A percentile compares a stretch with the other conserved stretches of the same genome.
Conservation (phyloP, 495 filamentous ascomycete genomes). For the Xylaria cubensis region DNA sequence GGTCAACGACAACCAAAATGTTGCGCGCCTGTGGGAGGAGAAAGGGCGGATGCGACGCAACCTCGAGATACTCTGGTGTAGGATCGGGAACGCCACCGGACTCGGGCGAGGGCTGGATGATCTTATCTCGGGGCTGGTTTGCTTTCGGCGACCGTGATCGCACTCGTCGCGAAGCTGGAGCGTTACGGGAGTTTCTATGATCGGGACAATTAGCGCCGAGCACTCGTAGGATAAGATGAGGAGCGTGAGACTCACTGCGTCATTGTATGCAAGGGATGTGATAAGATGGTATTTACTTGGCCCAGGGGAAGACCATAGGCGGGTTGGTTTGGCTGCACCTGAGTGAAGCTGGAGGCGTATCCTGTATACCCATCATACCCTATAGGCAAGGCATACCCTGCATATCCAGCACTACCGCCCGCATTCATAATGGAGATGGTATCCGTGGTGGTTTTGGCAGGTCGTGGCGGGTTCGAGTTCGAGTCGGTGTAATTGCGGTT, state of each 20-base stretch:
- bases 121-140: constrained; percentile 27
- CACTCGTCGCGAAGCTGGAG: neutral
- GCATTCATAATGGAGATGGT: neutral
- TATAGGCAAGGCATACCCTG: neutral
- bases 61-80: constrained; percentile 46
- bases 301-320: neutral
- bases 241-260: neutral
- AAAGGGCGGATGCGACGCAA: constrained; percentile 33
- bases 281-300: neutral
- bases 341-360: constrained; percentile 1
- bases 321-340: neutral
- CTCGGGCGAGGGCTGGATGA: constrained; percentile 42
- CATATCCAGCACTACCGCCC: neutral
- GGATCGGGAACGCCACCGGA: constrained; percentile 61
- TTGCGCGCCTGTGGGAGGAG: constrained; percentile 41
- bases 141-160: neutral
- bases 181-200: neutral
- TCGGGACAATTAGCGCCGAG: neutral
- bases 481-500: neutral
- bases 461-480: neutral
- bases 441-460: neutral
- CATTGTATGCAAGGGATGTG: neutral
- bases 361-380: neutral
- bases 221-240: neutral
- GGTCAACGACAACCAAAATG: constrained; percentile 83